A percentile compares a stretch with the other conserved stretches of the same genome.
Conservation (phyloP, 169 alveolate species). For the Amoebophrya sp. region DNA sequence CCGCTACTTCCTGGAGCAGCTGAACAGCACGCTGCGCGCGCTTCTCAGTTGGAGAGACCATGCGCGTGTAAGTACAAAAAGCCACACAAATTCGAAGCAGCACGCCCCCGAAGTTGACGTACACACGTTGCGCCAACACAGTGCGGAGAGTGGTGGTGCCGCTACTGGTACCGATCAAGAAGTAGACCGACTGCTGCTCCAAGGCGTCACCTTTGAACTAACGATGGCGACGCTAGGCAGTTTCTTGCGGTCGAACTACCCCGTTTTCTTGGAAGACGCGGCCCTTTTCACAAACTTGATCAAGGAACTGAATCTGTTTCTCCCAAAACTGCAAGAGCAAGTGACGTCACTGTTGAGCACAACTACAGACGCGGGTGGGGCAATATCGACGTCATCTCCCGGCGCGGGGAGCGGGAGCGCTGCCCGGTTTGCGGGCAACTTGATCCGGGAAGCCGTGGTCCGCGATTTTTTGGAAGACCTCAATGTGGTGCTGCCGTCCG, state of each 20-base stretch:
- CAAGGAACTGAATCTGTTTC: not conserved
- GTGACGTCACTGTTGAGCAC: not conserved
- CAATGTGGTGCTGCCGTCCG: not conserved
- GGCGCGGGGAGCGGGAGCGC: too few species aligned
- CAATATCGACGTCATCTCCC: not conserved
- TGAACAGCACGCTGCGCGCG: too few species aligned
- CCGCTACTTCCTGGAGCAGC: conserved; percentile 2
- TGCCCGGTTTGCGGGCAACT: not conserved
- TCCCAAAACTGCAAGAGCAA: not conserved
- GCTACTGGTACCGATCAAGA: too few species aligned
- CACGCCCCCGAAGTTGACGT: too few species aligned
- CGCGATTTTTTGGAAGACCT: not conserved
- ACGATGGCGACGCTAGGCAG: too few species aligned
- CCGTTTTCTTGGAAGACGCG: not conserved
- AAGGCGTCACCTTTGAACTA: too few species aligned
- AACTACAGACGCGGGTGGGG: not conserved
- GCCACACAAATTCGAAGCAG: too few species aligned
- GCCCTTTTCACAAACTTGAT: not conserved
- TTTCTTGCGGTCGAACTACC: not conserved
- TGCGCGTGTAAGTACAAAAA: too few species aligned
- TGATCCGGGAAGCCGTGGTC: not conserved
- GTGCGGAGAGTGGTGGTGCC: too few species aligned
- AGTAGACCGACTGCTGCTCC: too few species aligned
- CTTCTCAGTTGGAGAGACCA: too few species aligned
- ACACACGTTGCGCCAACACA: too few species aligned